Evolutionary conservation across 2,329 filamentous ascomycete genomes (phyloP), one percentile per base, ranked within the genome.

Genomic region (Cadophora sp.): DNA sequence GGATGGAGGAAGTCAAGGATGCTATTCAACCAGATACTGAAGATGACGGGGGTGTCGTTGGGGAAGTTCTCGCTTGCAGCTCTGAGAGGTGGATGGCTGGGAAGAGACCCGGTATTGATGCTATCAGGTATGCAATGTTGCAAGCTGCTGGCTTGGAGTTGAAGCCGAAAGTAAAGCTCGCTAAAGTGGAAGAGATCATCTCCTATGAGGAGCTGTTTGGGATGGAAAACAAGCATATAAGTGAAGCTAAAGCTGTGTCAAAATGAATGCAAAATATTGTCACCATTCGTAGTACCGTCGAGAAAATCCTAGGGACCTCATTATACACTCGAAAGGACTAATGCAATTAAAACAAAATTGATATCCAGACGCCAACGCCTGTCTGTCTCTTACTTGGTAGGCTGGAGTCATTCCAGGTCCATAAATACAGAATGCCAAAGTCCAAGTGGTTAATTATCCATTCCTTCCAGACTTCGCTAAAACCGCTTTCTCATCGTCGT

Each of bases 121-220:
- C 86, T 66, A 76, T 92, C 11, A 79, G 89, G 62, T 90, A 86
- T 84, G 86, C 89, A 2, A 84, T 91, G 62, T 74, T 92, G 68
- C 82, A 83, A 69, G 89, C 89, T 48, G 85, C 85, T 65, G 87
- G 86, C 1, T 77, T 89, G 73, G 84, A 87, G 67, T 69, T 72
- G 41, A 62, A 74, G 24, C 76, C 77, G 59, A 81, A 80, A 73
- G 74, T 80, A 55, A 81, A 79, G 71, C 76, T 78, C 47, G 68
- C 72, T 3, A 72, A 69, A 45, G 73, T 73, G n/a, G 66, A 71
- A 48, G 73, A 78, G 64, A 74, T 77, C 55, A 68, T 76, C 43
- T 67, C 74, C 18, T 70, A 73, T 30, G 76, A 77, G 20, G 72
- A 76, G 56, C 41, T 76, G 20, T 71, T 67, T 64, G 60, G 53